Evolutionary conservation across 192 early-diverging fungal species (phyloP), one percentile per base, ranked within the genome.

Genomic region (Geosiphon pyriformis): DNA sequence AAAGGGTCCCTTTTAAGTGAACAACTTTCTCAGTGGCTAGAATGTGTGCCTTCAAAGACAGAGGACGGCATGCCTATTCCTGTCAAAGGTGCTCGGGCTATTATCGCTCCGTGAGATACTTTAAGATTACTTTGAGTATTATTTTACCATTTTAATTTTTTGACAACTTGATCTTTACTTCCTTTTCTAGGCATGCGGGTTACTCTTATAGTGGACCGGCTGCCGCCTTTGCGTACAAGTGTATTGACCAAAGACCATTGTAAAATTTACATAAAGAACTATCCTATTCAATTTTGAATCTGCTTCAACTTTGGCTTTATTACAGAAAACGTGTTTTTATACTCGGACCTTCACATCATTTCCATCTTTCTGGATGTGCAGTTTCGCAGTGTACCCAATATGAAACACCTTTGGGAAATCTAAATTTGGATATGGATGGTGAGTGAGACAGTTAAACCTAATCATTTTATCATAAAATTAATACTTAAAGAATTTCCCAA

Each of bases 291-390:
- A 30, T 55, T n/a, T 26, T 20, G 26, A 20, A 1, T 22, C n/a
- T 22, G 20, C 29, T 56, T 35, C 29, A 32, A 22, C 25, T 22
- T 54, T 46, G 11, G 53, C 30, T 11, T 47, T 6, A 20, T 65
- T 12, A 34, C 23, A 86, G 85, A 35, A 75, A 89, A 67, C 88
- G 92, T 4, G 87, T 98, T 6, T 96, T 97, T 73, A 79, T 98
- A 4, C 82, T 96, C 3, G 96, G 95, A 0, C 96, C 96, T 0
- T 94, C 92, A 1, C 96, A 98, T 76, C 91, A 96, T 61, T 78
- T 85, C 37, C 92, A 92, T 50, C 67, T 98, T 30, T 70, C 85
- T 42, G 82, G 82, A 7, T 96, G 94, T 59, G 93, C 92, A 1
- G 65, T 98, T 26, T 85, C 92, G 1, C 59, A 65, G 49, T 93